Evolutionary conservation across 2,329 filamentous ascomycete species (phyloP), one percentile per base, ranked within the genome.

Genomic region (Conoideocrella luteorostrata): DNA sequence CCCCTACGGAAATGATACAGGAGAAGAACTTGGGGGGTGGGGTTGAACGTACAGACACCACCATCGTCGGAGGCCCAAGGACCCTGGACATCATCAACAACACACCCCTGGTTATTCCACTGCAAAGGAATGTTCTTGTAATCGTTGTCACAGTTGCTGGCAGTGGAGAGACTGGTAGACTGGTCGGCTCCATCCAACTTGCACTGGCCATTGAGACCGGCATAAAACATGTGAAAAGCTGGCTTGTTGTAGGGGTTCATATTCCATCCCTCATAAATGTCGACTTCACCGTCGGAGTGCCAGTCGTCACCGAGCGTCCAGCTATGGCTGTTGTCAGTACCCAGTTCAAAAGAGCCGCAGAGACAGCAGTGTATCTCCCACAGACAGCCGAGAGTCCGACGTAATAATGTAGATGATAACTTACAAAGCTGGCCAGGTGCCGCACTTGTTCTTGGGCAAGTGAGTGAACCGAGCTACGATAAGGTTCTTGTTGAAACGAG

Each of bases 371-470:
- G n/a, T n/a, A n/a, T n/a, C n/a, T n/a, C n/a, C n/a, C n/a, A n/a
- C n/a, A n/a, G 12, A 20, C 13, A 30, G 20, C 18, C 11, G 9
- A 3, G 17, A 7, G 30, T n/a, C 28, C 11, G 32, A 34, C 39
- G 43, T 7, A 41, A 4, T 18, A 32, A 30, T 10, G 6, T 15
- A 15, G 2, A 18, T n/a, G n/a, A n/a, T n/a, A n/a, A 56, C 66
- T 63, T 66, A 78, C 72, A 83, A 72, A 65, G 84, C 82, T 4
- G 85, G 85, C 85, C 85, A 89, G 7, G 76, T 71, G 40, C 86
- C 84, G 53, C 85, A 88, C 34, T 71, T 67, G 9, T 74, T 71
- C 44, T 68, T 70, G 23, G 85, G 84, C 65, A 89, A 80, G 54
- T 88, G 83, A 12, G 67, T 70, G 50, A 88, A 77, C 56, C 87